phyloP scores from a whole-genome alignment of 441 rosid species.

The Brassica balearica region DNA sequence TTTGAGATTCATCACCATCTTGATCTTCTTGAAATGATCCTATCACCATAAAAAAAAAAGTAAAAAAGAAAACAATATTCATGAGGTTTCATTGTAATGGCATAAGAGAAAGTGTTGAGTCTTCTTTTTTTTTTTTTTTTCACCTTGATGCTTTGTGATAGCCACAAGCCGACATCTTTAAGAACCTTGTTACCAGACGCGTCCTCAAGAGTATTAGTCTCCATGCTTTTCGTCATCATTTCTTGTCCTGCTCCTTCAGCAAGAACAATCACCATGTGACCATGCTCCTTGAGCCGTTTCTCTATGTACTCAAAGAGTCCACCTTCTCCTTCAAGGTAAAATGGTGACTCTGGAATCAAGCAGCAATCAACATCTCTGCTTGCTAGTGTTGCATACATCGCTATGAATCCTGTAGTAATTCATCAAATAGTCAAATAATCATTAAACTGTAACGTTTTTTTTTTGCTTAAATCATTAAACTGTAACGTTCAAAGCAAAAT shows the following conservation, averaged over 20 bases:
- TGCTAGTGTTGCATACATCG: conserved; percentile 56
- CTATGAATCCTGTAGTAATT: conserved; percentile 46
- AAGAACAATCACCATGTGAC: conserved; percentile 79
- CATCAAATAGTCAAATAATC: not conserved
- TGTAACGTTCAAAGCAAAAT: not conserved
- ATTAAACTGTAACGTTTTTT: not conserved
- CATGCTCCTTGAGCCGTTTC: conserved; percentile 68
- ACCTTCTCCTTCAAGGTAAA: conserved; percentile 76
- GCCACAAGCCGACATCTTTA: conserved; percentile 76
- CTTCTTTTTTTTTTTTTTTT: not conserved
- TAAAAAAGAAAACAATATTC: not conserved
- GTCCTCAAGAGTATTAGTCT: conserved; percentile 49
- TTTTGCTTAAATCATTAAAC: not conserved
- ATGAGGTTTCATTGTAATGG: not conserved
- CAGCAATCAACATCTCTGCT: conserved; percentile 89
- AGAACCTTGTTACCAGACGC: conserved; percentile 83
- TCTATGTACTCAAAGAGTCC: conserved; percentile 73
- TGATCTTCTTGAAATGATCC: conserved; percentile 8
- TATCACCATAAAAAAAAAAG: not conserved
- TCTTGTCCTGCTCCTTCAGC: conserved; percentile 94
- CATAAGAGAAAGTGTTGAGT: not conserved
- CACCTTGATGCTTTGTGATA: conserved; percentile 72
- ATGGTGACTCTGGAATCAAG: conserved; percentile 84
- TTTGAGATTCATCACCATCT: not conserved
- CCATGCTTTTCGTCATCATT: conserved; percentile 54